Evolutionary conservation across 208 protist species (phyloP).

Genomic region (Crithidia expoeki): DNA sequence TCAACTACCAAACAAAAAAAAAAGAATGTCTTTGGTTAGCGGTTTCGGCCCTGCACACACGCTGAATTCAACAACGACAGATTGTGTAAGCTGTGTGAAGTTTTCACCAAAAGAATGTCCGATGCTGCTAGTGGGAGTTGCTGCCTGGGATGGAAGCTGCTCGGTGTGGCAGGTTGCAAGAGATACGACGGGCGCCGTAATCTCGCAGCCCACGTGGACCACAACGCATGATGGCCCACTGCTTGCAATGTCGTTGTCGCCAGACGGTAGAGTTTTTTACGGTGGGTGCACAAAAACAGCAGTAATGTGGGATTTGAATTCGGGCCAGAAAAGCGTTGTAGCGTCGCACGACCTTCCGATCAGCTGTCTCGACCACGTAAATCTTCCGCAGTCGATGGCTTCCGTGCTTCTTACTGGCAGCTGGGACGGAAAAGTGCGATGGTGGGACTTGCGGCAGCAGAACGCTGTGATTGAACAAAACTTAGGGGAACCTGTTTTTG

Average conservation of each 20-base stretch:
- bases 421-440: conserved; percentile 86
- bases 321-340: conserved; percentile 68
- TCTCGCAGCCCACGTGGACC: conserved; percentile 53
- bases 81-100: conserved; percentile 70
- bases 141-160: conserved; percentile 79
- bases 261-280: conserved; percentile 77
- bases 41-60: conserved; percentile 40
- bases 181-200: conserved; percentile 30
- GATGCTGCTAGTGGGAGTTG: conserved; percentile 58
- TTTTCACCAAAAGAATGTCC: conserved; percentile 73
- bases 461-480: conserved; percentile 69
- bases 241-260: conserved; percentile 68
- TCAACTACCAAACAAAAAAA: background rate
- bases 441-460: conserved; percentile 83
- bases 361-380: conserved; percentile 71
- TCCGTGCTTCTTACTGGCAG: conserved; percentile 83
- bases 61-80: conserved; percentile 55
- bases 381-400: conserved; percentile 32
- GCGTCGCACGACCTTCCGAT: conserved; percentile 85
- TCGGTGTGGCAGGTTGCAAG: conserved; percentile 75
- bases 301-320: conserved; percentile 78
- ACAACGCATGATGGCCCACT: conserved; percentile 56
- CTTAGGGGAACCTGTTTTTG: conserved; percentile 75
- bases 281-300: conserved; percentile 79
- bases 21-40: conserved; percentile 6